phyloP scores from a whole-genome alignment of 768 basidiomycete species.

The Tubosaeta brunneosetosa region DNA sequence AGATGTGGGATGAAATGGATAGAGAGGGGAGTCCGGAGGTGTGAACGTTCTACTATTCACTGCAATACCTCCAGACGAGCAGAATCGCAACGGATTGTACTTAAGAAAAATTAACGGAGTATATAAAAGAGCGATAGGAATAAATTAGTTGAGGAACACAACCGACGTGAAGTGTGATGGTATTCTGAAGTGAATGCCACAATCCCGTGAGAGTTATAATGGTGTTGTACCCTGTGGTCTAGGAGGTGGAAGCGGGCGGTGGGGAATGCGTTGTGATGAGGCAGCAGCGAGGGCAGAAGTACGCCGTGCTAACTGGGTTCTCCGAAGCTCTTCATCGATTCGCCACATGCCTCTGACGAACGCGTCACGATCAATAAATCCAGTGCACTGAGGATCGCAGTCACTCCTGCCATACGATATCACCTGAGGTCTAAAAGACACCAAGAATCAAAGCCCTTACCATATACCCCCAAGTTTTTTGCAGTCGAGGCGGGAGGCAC shows the following conservation, averaged over 20 bases:
- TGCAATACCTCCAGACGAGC: background rate
- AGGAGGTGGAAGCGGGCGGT: conserved; percentile 25
- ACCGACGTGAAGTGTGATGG: conserved; percentile 2
- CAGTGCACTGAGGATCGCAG: conserved; percentile 53
- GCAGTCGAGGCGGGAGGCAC: conserved; percentile 50
- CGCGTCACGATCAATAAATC: conserved; percentile 57
- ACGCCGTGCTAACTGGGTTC: conserved; percentile 41
- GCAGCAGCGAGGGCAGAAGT: conserved; percentile 30
- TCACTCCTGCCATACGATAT: conserved; percentile 49
- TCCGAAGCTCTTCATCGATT: conserved; percentile 78
- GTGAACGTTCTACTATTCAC: conserved; percentile 12
- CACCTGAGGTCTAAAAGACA: background rate
- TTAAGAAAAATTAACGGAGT: background rate
- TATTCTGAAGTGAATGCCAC: conserved; percentile 18
- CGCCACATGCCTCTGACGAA: conserved; percentile 84
- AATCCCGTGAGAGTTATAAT: conserved; percentile 5
- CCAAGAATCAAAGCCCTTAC: conserved; percentile 35
- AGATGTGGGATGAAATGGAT: conserved; percentile 41
- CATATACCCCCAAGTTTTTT: conserved; percentile 59
- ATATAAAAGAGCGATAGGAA: conserved; percentile 6
- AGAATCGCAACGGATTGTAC: background rate
- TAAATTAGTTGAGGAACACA: conserved; percentile 9
- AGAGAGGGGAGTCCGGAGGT: conserved; percentile 43
- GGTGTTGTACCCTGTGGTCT: conserved; percentile 10
- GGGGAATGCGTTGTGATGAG: conserved; percentile 33